Conservation (phyloP, 805 yeast species). For the Wickerhamomyces canadensis region DNA sequence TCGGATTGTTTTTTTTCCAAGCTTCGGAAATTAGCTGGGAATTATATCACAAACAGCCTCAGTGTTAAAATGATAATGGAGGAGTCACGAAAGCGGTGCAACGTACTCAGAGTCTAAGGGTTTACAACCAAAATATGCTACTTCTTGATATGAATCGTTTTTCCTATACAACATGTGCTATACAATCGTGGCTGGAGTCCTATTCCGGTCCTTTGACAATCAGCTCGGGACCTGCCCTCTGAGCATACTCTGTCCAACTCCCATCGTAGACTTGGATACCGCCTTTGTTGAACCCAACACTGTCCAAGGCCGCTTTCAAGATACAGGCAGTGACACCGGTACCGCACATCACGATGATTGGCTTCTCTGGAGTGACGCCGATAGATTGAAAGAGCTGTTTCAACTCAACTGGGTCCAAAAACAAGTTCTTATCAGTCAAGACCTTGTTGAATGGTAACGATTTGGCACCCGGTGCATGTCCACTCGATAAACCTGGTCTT, state of each 20-base stretch:
- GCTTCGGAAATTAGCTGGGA: too few relatives aligned
- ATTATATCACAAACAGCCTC: too few relatives aligned
- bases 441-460: slow-evolving; percentile 72
- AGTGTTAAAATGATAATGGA: too few relatives aligned
- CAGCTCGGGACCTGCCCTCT: slow-evolving; percentile 53
- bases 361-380: slow-evolving; percentile 40
- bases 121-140: too few relatives aligned
- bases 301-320: slow-evolving; percentile 66
- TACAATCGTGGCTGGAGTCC: too few relatives aligned
- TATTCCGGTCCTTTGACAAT: slow-evolving; percentile 37
- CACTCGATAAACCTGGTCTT: slow-evolving; percentile 79
- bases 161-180: too few relatives aligned
- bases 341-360: slow-evolving; percentile 87
- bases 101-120: too few relatives aligned
- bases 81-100: too few relatives aligned
- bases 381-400: slow-evolving; percentile 37
- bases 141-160: too few relatives aligned
- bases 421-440: slow-evolving; percentile 41
- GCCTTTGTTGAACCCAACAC: slow-evolving; percentile 39
- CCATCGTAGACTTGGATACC: slow-evolving; percentile 74
- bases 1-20: too few relatives aligned
- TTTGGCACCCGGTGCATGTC: slow-evolving; percentile 80
- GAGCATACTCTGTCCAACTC: slow-evolving; percentile 86
- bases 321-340: slow-evolving; percentile 95
- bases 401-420: slow-evolving; percentile 43